phyloP scores from a whole-genome alignment of 352 stramenopile genomes.

The Globisporangium orthogonon region DNA sequence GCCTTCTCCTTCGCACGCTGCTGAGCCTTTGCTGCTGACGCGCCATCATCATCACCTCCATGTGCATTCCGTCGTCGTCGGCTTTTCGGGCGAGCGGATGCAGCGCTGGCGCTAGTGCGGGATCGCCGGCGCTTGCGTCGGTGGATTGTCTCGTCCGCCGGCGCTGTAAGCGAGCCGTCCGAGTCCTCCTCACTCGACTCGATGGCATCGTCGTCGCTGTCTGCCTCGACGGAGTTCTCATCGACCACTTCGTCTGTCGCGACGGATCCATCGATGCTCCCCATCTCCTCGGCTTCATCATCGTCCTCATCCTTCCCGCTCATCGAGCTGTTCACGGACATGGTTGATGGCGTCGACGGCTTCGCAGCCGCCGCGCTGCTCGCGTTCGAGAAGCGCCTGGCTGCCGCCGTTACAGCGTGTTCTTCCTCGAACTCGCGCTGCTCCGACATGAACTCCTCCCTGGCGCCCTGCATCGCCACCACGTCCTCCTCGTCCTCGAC shows the following conservation, averaged over 20 bases:
- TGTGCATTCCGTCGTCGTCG: not conserved
- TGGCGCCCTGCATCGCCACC: slow-evolving; percentile 83
- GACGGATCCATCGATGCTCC: slow-evolving; percentile 8
- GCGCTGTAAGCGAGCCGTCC: slow-evolving; percentile 18
- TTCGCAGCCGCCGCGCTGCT: slow-evolving; percentile 11
- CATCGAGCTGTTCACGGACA: slow-evolving; percentile 25
- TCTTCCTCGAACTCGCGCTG: slow-evolving; percentile 65
- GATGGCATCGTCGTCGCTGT: slow-evolving; percentile 13
- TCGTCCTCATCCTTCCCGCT: slow-evolving; percentile 36
- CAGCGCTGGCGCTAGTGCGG: slow-evolving; percentile 9
- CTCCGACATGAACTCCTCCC: slow-evolving; percentile 49
- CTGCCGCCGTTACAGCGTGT: not conserved
- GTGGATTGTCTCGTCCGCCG: slow-evolving; percentile 26
- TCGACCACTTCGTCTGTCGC: slow-evolving; percentile 16
- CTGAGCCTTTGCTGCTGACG: slow-evolving; percentile 4
- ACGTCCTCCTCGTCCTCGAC: slow-evolving; percentile 96
- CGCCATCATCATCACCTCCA: no score
- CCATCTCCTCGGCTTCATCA: slow-evolving; percentile 29
- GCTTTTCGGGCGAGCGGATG: slow-evolving; percentile 2
- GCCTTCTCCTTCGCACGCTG: slow-evolving; percentile 48
- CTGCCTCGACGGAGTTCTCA: slow-evolving; percentile 6
- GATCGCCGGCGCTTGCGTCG: slow-evolving; percentile 13
- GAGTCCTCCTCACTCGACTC: slow-evolving; percentile 10
- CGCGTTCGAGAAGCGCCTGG: not conserved
- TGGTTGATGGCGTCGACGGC: slow-evolving; percentile 27